phyloP scores from a whole-genome alignment of 768 basidiomycete genomes.

The Fomitopsis serialis region DNA sequence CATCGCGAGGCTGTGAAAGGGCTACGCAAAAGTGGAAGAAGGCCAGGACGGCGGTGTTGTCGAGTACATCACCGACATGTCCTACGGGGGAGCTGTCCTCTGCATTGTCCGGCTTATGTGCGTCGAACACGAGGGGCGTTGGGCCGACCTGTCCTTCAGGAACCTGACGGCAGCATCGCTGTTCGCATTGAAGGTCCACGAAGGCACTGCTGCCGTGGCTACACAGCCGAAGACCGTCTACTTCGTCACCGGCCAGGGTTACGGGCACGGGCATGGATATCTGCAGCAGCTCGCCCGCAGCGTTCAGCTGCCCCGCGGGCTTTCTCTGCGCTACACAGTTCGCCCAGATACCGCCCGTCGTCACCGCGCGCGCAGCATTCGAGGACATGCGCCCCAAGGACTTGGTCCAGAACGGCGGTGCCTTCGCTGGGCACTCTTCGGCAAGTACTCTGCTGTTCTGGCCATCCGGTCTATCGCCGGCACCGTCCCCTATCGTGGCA shows the following conservation, averaged over 20 bases:
- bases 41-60: slow-evolving; percentile 80
- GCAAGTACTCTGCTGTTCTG: slow-evolving; percentile 97
- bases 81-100: slow-evolving; percentile 92
- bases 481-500: too few relatives aligned
- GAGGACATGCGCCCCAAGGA: slow-evolving; percentile 98
- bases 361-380: slow-evolving; percentile 97
- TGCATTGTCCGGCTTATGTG: slow-evolving; percentile 95
- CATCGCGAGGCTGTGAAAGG: slow-evolving; percentile 86
- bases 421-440: slow-evolving; percentile 97
- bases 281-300: slow-evolving; percentile 88
- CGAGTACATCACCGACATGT: slow-evolving; percentile 91
- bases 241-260: slow-evolving; percentile 97
- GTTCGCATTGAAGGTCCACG: slow-evolving; percentile 89
- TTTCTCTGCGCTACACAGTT: slow-evolving; percentile 97
- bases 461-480: slow-evolving; percentile 80
- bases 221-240: slow-evolving; percentile 90
- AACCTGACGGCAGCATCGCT: slow-evolving; percentile 94
- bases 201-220: slow-evolving; percentile 91
- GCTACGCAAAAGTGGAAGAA: slow-evolving; percentile 98
- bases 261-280: slow-evolving; percentile 99
- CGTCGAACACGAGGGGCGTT: slow-evolving; percentile 83
- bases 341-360: slow-evolving; percentile 96
- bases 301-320: slow-evolving; percentile 96
- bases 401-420: slow-evolving; percentile 85
- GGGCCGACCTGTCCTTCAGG: slow-evolving; percentile 88